Percentiles rank a stretch among this genome's conserved stretches.
Evolutionary conservation across 2,329 filamentous ascomycete genomes (phyloP).

Genomic region (Aspergillus latus): DNA sequence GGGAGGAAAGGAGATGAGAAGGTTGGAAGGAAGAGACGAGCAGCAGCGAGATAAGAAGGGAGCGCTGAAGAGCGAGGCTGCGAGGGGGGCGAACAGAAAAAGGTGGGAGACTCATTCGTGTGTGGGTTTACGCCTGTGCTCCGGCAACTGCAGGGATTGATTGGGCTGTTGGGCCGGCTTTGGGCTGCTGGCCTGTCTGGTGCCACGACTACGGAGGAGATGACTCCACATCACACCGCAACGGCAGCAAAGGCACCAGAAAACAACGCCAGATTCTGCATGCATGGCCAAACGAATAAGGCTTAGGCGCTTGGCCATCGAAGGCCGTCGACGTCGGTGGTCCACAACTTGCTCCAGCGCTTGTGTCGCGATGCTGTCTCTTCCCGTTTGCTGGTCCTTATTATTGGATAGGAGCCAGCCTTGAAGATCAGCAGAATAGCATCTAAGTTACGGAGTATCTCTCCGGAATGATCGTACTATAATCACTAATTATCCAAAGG

Average conservation of each 20-base stretch:
- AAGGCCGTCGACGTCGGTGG: background rate
- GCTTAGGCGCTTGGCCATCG: slow-evolving; percentile 23
- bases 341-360: background rate
- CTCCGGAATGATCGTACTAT: background rate
- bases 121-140: slow-evolving; percentile 13
- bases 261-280: slow-evolving; percentile 25
- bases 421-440: background rate
- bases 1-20: slow-evolving; percentile 13
- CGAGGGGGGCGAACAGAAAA: slow-evolving; percentile 12
- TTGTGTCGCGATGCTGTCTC: slow-evolving; percentile 2
- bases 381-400: background rate
- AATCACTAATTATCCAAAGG: background rate
- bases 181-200: slow-evolving; percentile 33
- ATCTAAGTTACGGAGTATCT: background rate
- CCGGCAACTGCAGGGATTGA: slow-evolving; percentile 9
- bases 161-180: slow-evolving; percentile 40
- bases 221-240: slow-evolving; percentile 31
- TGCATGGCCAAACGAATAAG: slow-evolving; percentile 34
- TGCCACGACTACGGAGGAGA: slow-evolving; percentile 38
- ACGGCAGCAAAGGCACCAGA: slow-evolving; percentile 23
- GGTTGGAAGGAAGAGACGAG: slow-evolving; percentile 15
- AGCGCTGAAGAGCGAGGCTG: slow-evolving; percentile 12
- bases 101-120: slow-evolving; percentile 8
- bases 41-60: slow-evolving; percentile 28
- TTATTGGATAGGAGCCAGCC: slow-evolving; percentile 1